Evolutionary conservation across 2,329 filamentous ascomycete species (phyloP).

Genomic region (Colletotrichum euphorbiae): DNA sequence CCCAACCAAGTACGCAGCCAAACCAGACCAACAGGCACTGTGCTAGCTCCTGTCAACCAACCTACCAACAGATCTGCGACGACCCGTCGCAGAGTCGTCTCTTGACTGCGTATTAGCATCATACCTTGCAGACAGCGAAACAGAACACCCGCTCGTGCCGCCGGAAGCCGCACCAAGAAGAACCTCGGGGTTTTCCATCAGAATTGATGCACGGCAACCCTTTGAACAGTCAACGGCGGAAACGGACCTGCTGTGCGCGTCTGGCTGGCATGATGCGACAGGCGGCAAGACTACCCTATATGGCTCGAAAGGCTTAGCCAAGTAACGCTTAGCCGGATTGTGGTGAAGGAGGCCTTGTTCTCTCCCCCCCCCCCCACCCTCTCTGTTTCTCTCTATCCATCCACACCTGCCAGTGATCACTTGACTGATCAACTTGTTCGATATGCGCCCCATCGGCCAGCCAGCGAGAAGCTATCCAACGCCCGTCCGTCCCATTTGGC

Average conservation of each 20-base stretch:
- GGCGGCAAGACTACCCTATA: not conserved
- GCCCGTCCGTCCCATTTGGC: constrained; percentile 20
- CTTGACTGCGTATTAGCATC: not conserved
- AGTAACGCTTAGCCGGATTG: not conserved
- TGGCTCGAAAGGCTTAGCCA: too few species aligned
- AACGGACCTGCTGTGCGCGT: too few species aligned
- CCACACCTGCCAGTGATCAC: constrained; percentile 37
- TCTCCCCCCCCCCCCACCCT: not conserved
- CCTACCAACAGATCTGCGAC: constrained; percentile 28
- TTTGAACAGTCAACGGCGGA: too few species aligned
- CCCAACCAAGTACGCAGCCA: constrained; percentile 4
- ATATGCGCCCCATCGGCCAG: constrained; percentile 23
- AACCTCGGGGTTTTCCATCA: not conserved
- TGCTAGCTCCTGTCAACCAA: constrained; percentile 6
- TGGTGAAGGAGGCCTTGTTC: constrained; percentile 30
- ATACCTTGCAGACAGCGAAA: constrained; percentile 24
- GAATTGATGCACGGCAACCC: too few species aligned
- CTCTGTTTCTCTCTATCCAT: constrained; percentile 18
- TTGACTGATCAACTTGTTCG: constrained; percentile 33
- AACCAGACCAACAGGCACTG: constrained; percentile 7
- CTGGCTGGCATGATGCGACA: too few species aligned
- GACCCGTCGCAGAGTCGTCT: constrained; percentile 19
- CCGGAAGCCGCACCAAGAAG: not conserved
- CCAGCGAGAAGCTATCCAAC: constrained; percentile 10
- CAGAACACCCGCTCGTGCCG: constrained; percentile 34